Percentiles rank a stretch among this genome's conserved stretches.
Evolutionary conservation across 2,329 filamentous ascomycete genomes (phyloP).

Genomic region (Escovopsis weberi): DNA sequence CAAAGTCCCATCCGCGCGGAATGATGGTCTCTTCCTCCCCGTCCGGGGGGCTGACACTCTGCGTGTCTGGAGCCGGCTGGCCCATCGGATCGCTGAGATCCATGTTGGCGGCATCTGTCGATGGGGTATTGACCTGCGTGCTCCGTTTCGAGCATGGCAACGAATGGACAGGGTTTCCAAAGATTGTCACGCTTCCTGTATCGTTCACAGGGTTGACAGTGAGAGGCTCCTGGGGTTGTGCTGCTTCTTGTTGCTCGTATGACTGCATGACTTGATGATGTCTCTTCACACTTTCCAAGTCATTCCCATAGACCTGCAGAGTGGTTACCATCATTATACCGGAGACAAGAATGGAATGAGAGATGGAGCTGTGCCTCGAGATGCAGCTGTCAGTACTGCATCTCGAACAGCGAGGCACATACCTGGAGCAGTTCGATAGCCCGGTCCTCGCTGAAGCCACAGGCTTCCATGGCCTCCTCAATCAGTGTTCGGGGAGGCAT

Average conservation of each 20-base stretch:
- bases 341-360: too few species aligned
- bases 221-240: not conserved
- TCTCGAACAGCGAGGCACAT: too few species aligned
- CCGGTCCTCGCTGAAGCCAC: slow-evolving; percentile 1
- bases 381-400: too few species aligned
- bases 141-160: not conserved
- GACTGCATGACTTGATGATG: not conserved
- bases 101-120: not conserved
- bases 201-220: too few species aligned
- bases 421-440: slow-evolving; percentile 1
- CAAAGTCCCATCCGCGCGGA: slow-evolving; percentile 1
- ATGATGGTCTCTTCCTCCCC: not conserved
- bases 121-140: not conserved
- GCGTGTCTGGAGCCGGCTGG: not conserved
- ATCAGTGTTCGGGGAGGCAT: not conserved
- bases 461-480: not conserved
- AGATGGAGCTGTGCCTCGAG: too few species aligned
- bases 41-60: not conserved
- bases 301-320: slow-evolving; percentile 1
- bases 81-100: not conserved
- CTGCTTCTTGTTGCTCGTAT: not conserved
- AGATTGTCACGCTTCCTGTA: too few species aligned
- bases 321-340: not conserved
- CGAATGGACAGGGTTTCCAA: not conserved
- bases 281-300: not conserved